Percentiles rank a stretch among this genome's conserved stretches.
Evolutionary conservation across 345 rosid genomes (phyloP).

Genomic region (Trapa incisa): DNA sequence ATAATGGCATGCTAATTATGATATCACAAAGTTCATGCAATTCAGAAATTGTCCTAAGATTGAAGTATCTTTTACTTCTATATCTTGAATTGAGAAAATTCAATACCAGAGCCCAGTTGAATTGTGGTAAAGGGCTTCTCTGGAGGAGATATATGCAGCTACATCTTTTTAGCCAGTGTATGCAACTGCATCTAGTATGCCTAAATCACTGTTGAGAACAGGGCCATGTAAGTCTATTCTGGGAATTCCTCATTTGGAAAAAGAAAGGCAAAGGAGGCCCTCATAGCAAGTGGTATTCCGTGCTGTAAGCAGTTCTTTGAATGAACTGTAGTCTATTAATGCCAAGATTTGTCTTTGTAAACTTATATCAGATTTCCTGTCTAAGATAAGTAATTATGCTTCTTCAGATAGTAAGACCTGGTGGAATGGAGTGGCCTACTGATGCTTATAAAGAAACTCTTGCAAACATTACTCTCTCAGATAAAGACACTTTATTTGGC

Average conservation of each 20-base stretch:
- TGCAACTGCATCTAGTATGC: too few species aligned
- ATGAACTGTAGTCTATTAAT: neutral
- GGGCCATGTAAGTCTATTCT: slow-evolving; percentile 48
- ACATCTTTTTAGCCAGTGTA: neutral
- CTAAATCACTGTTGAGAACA: too few species aligned
- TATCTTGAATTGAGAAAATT: neutral
- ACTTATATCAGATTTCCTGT: neutral
- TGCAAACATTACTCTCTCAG: slow-evolving; percentile 64
- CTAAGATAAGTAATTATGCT: slow-evolving; percentile 14
- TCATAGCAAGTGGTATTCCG: slow-evolving; percentile 75
- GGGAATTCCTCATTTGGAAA: slow-evolving; percentile 97
- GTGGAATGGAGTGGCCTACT: slow-evolving; percentile 98
- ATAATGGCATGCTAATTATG: neutral
- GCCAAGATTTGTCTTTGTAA: neutral
- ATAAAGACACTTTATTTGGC: slow-evolving; percentile 84
- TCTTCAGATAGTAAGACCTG: slow-evolving; percentile 95
- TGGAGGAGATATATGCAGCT: neutral
- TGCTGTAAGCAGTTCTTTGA: slow-evolving; percentile 50
- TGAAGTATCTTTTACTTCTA: neutral
- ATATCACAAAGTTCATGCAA: neutral
- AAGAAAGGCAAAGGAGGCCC: slow-evolving; percentile 91
- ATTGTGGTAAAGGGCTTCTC: neutral
- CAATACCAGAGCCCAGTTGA: neutral
- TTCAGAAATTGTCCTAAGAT: neutral
- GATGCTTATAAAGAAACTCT: slow-evolving; percentile 90